Evolutionary conservation across 805 yeast genomes (phyloP), one percentile per base, ranked within the genome.

Genomic region (Zygosaccharomyces gambellarensis): DNA sequence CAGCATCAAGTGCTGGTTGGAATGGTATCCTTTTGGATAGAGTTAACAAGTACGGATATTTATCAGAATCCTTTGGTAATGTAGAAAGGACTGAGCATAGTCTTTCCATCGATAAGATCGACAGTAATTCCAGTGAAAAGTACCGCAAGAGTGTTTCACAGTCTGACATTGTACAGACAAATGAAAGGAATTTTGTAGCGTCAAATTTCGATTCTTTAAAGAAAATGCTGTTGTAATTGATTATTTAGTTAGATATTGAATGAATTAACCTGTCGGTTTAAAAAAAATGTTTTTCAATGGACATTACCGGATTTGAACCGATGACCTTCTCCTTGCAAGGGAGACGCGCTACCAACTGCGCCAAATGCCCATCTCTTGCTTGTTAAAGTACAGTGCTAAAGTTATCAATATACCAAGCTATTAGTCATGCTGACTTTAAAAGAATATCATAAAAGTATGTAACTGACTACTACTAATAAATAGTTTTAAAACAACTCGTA

Each of bases 341-440:
- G 81, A 75, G 74, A 75, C 84, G 85, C 84, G 84, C 84, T 80
- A 80, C 85, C 85, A 80, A 79, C 85, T 80, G 77, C 84, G 84
- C 85, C 83, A 80, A 82, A 53, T 48, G 58, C 58, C 58, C 58
- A 34, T 4, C 14, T 32, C 4, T 7, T 5, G 1, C 22, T 22
- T 22, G 29, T 38, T 3, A 3, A 8, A 38, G 3, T 17, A 1
- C 1, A 31, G 5, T 2, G 19, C 8, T n/a, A 12, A 30, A 6
- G 12, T n/a, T 4, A 5, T n/a, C 21, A 5, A 31, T 3, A 5
- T 5, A 31, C 17, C 7, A 31, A 31, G n/a, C 9, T 5, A n/a
- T n/a, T n/a, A n/a, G 1, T n/a, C 14, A 31, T 14, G 17, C 7
- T 31, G 17, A 8, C n/a, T 6, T 12, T 31, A n/a, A 5, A 31